Conservation (phyloP, 768 basidiomycete genomes). For the Lyophyllum shimeji region DNA sequence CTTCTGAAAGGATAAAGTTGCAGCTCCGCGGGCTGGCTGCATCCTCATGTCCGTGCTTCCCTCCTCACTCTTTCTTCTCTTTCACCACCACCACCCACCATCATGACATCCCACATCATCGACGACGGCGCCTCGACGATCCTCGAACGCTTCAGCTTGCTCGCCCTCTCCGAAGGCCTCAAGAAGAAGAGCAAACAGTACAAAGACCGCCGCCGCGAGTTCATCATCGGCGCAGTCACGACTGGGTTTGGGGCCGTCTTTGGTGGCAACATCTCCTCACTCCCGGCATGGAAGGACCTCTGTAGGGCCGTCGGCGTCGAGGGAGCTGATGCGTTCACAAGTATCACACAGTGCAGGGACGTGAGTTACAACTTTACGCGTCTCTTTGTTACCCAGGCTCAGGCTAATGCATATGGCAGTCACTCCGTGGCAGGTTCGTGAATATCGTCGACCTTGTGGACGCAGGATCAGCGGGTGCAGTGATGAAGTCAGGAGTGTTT, state of each 20-base stretch:
- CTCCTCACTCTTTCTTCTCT: not conserved
- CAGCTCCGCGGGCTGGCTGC: not conserved
- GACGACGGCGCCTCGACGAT: slow-evolving; percentile 8
- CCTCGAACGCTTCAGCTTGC: slow-evolving; percentile 8
- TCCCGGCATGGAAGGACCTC: slow-evolving; percentile 14
- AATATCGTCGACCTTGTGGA: slow-evolving; percentile 21
- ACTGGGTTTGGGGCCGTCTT: slow-evolving; percentile 8
- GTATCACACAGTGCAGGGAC: slow-evolving; percentile 14
- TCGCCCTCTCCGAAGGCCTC: slow-evolving; percentile 15
- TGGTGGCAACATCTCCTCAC: slow-evolving; percentile 10
- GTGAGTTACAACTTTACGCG: not conserved
- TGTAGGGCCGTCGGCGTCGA: slow-evolving; percentile 13
- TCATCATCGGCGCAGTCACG: slow-evolving; percentile 9
- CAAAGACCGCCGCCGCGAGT: slow-evolving; percentile 11
- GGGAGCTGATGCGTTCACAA: not conserved
- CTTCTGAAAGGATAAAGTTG: not conserved
- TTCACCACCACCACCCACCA: not conserved
- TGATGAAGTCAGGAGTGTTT: slow-evolving; percentile 8
- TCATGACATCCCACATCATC: not conserved
- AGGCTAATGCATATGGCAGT: not conserved
- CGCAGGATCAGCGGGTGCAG: slow-evolving; percentile 5
- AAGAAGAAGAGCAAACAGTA: slow-evolving; percentile 13
- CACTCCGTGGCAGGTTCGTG: slow-evolving; percentile 14
- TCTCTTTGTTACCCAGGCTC: not conserved
- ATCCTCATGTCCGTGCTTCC: not conserved